Conservation (phyloP, 306 rosid species). For the Inga leiocalycina region DNA sequence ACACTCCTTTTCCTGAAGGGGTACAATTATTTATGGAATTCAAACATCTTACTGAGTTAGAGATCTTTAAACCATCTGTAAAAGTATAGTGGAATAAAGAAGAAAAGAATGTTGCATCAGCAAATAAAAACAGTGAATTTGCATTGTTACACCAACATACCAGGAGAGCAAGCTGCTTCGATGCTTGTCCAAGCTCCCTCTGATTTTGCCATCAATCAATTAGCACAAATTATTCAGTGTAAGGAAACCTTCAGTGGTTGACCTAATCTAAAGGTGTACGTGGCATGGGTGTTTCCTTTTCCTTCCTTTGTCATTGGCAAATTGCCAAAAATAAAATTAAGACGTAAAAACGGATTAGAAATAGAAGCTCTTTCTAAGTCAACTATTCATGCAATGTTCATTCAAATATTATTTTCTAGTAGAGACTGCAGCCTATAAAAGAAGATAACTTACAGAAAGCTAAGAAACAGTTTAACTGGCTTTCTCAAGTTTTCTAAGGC, state of each 20-base stretch:
- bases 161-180: slow-evolving; percentile 56
- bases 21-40: slow-evolving; percentile 30
- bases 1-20: slow-evolving; percentile 76
- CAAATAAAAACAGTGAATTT: slow-evolving; percentile 12
- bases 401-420: background rate
- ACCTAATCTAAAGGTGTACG: slow-evolving; percentile 23
- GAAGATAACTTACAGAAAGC: background rate
- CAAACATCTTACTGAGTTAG: slow-evolving; percentile 25
- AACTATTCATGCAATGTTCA: slow-evolving; percentile 3
- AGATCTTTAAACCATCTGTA: background rate
- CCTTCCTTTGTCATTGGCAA: background rate
- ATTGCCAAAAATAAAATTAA: slow-evolving; percentile 22
- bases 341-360: slow-evolving; percentile 4
- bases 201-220: slow-evolving; percentile 49
- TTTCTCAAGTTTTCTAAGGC: background rate
- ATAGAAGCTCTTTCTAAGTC: slow-evolving; percentile 13
- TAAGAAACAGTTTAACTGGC: background rate
- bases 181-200: slow-evolving; percentile 71
- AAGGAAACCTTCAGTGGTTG: slow-evolving; percentile 15
- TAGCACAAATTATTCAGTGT: slow-evolving; percentile 26
- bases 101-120: background rate
- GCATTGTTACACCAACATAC: slow-evolving; percentile 46
- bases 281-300: background rate
- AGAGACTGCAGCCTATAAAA: background rate
- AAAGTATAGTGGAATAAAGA: background rate